Evolutionary conservation across 805 yeast species (phyloP).

Genomic region (Wickerhamomyces tratensis): DNA sequence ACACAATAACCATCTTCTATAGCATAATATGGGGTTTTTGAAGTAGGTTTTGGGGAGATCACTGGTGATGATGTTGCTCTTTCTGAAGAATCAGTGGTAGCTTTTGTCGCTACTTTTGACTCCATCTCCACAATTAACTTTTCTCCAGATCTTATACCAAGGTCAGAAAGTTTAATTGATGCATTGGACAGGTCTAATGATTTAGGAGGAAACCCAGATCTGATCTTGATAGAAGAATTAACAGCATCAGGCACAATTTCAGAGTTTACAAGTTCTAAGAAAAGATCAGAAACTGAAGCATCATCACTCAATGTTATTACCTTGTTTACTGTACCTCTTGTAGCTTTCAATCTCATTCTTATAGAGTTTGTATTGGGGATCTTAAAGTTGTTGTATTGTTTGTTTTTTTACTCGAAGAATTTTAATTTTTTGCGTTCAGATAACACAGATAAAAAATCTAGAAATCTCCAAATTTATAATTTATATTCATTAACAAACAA

Average conservation of each 20-base stretch:
- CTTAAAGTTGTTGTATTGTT: no score
- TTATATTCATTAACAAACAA: not conserved
- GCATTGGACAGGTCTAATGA: conserved; percentile 23
- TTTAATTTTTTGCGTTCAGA: no score
- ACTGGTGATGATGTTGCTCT: no score
- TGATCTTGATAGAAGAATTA: conserved; percentile 7
- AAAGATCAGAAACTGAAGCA: conserved; percentile 24
- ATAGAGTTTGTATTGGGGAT: no score
- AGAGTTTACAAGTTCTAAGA: conserved; percentile 9
- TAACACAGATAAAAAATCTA: no score
- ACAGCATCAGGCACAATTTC: conserved; percentile 2
- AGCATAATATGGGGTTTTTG: conserved; percentile 6
- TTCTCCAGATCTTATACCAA: conserved; percentile 51
- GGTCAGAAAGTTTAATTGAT: conserved; percentile 20
- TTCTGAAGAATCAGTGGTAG: no score
- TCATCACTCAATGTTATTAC: conserved; percentile 29
- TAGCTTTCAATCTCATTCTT: conserved; percentile 30
- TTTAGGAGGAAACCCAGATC: conserved; percentile 57
- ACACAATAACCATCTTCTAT: conserved; percentile 25
- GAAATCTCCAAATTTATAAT: not conserved
- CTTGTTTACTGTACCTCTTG: conserved; percentile 15
- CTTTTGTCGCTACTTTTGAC: no score
- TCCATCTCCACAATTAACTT: conserved; percentile 32
- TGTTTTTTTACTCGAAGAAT: no score
- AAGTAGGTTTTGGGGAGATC: conserved; percentile 1